Base-by-base conservation (phyloP, 495 filamentous ascomycete genomes). In the Hapsidospora chrysogenum region DNA sequence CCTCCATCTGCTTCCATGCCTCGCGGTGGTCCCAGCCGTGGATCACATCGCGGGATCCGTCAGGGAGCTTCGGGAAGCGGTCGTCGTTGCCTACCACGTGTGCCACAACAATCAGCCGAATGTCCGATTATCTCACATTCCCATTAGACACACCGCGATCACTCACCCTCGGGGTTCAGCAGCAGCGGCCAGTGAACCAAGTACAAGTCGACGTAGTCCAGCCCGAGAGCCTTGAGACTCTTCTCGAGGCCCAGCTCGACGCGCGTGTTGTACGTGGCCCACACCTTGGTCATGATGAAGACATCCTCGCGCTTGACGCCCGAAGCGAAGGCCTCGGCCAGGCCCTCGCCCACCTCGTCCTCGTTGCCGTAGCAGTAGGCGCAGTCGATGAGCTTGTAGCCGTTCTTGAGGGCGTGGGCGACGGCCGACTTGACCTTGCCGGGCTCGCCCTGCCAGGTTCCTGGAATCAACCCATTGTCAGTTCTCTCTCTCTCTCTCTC, bases 141-240 rank as follows among this genome's bases (percentile, higher is more conserved):
- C 4, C 4, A 4, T 43, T 3, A 42, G 32, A 32, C 35, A 29
- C 35, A 37, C 13, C 32, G 18, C 5, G 35, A 31, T 37, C n/a
- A 43, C 43, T 35, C 40, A 73, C 75, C 69, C 28, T 76, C 63
- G 11, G 76, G 76, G 52, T 85, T 86, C 78, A 92, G 82, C 37
- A 80, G 70, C 31, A 85, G 57, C 2, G 83, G 80, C 82, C 82
- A 87, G 56, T 92, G 82, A 52, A 73, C 60, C 14, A 92, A 59
- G 48, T 77, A 86, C 38, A 92, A 56, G 53, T 92, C 85, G 6
- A 92, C 65, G 55, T 92, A 92, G 37, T 81, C 74, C 39, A 86
- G 51, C 18, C 76, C 75, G 34, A 92, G 52, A 31, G 64, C 65
- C 54, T 73, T 70, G 46, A 93, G 59, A 41, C 73, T 78, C 54